Evolutionary conservation across 352 stramenopile species (phyloP), one percentile per base, ranked within the genome.

Genomic region (Globisporangium megalacanthum): DNA sequence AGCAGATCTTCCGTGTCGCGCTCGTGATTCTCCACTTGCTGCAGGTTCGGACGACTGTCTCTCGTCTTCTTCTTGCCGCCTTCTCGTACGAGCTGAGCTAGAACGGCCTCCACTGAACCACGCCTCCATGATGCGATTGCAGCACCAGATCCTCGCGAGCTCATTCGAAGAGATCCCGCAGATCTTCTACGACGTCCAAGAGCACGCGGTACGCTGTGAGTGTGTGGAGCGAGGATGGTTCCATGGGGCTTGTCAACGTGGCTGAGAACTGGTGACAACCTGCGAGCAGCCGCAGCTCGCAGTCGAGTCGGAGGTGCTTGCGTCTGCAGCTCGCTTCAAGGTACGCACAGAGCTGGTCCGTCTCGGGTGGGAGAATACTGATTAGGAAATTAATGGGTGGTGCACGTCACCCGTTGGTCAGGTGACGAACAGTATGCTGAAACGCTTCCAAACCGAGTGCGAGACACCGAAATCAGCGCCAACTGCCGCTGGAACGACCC

Each of bases 151-250:
- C 49, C 72, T 91, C 11, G 67, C 66, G 1, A 83, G 75, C 11
- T 53, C 56, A 7, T 92, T 89, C 66, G 79, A 89, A 49, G 77
- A 88, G 51, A 88, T 92, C 39, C 73, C 81, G 31, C 75, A 85
- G 55, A 66, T 92, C 35, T 85, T 92, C 42, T 89, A 89, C 69
- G 77, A 88, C 46, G 72, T 91, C 6, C 73, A 80, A 33, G 65
- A 69, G 25, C 68, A 80, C 46, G 78, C 75, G n/a, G 81, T 91
- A 57, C 52, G 80, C 25, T 29, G 25, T 29, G 25, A 29, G 25
- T 29, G 25, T 29, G 25, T 29, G 25, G 25, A 29, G 25, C 4
- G 25, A 29, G 25, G 25, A 29, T 4, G 25, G 25, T 29, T 4
- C 25, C 25, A 29, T 29, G 25, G 1, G 25, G 25, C 25, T 29